Conservation (phyloP, 2,329 filamentous ascomycete genomes). For the Exophiala dermatitidis region DNA sequence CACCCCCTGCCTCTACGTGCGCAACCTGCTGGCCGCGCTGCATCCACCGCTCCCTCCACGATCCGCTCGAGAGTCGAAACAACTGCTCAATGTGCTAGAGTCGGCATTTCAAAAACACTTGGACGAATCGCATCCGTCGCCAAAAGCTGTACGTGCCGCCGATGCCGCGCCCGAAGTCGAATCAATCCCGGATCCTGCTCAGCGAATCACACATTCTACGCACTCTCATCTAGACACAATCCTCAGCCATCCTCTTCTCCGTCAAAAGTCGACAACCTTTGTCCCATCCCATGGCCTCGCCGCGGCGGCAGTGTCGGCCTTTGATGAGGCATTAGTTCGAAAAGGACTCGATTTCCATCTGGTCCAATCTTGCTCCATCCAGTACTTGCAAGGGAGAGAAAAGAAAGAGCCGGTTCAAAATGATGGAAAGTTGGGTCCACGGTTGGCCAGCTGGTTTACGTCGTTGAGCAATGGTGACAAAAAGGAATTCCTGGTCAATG, state of each 20-base stretch:
- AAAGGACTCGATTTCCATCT: constrained; percentile 11
- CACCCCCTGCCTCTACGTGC: constrained; percentile 42
- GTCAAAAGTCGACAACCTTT: constrained; percentile 5
- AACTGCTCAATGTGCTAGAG: constrained; percentile 54
- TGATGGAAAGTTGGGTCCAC: constrained; percentile 13
- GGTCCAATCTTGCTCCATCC: constrained; percentile 13
- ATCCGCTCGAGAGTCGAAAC: constrained; percentile 51
- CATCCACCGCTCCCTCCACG: constrained; percentile 44
- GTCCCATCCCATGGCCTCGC: constrained; percentile 8
- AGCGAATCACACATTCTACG: constrained; percentile 16
- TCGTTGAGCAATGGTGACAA: constrained; percentile 13
- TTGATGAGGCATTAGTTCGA: constrained; percentile 18
- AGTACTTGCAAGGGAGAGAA: constrained; percentile 14
- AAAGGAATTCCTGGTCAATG: constrained; percentile 16
- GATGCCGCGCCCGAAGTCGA: constrained; percentile 19
- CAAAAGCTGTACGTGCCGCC: constrained; percentile 22
- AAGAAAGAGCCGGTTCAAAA: constrained; percentile 9
- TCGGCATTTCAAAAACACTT: constrained; percentile 58
- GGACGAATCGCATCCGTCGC: constrained; percentile 49
- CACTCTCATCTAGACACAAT: constrained; percentile 22
- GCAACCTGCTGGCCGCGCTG: constrained; percentile 48
- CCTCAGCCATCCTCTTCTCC: constrained; percentile 23
- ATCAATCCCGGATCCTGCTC: constrained; percentile 17
- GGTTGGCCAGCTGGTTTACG: constrained; percentile 21
- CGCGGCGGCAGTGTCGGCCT: constrained; percentile 16